Conservation (phyloP, 179 eudicot genomes). For the Dionaea muscipula region DNA sequence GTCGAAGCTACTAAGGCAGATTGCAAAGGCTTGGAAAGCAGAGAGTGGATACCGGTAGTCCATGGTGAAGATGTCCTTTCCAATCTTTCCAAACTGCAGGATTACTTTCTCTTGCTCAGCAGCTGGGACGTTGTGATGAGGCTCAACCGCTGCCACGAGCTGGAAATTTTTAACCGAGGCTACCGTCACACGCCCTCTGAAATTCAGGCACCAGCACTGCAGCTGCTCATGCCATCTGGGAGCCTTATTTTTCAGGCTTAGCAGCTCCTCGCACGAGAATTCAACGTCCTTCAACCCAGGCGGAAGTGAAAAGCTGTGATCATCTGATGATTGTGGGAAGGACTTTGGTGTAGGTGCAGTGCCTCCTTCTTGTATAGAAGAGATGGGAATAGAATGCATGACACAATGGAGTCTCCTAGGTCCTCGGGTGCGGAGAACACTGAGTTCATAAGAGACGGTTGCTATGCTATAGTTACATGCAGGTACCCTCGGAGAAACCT, state of each 20-base stretch:
- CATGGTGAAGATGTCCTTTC: conserved; percentile 89
- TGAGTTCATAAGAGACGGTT: conserved; percentile 67
- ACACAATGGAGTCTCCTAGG: conserved; percentile 65
- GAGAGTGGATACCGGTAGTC: conserved; percentile 86
- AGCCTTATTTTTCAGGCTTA: conserved; percentile 62
- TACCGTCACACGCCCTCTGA: conserved; percentile 78
- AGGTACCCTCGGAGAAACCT: conserved; percentile 66
- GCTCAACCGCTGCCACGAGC: conserved; percentile 77
- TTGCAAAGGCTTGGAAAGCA: conserved; percentile 88
- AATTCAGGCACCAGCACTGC: conserved; percentile 92
- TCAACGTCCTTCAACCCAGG: conserved; percentile 23
- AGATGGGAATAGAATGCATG: conserved; percentile 57
- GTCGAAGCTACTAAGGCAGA: conserved; percentile 90
- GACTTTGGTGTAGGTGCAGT: conserved; percentile 72
- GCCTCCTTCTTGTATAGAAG: conserved; percentile 79
- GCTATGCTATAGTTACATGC: conserved; percentile 55
- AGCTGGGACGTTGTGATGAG: conserved; percentile 51
- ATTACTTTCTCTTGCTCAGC: conserved; percentile 76
- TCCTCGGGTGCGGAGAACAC: conserved; percentile 71
- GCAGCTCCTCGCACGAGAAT: conserved; percentile 29
- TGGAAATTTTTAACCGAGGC: conserved; percentile 94
- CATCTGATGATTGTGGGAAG: conserved; percentile 33
- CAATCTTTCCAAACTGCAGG: conserved; percentile 83
- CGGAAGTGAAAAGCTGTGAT: conserved; percentile 20
- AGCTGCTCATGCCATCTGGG: conserved; percentile 94